Conservation (phyloP, 306 rosid species). For the Inga leiocalycina region DNA sequence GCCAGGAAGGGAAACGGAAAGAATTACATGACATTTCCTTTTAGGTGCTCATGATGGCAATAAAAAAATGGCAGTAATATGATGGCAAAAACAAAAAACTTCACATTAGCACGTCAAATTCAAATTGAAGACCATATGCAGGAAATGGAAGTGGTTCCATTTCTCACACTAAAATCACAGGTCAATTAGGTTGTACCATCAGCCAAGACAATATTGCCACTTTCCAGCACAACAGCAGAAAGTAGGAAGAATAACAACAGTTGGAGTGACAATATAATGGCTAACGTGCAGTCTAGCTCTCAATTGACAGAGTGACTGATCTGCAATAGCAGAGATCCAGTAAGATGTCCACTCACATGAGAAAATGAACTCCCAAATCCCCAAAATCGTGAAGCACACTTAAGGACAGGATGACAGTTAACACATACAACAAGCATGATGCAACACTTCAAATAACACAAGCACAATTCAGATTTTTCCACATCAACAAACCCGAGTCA, state of each 20-base stretch:
- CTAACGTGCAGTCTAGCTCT: no score
- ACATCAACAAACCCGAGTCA: background rate
- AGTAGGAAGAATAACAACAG: background rate
- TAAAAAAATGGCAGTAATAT: background rate
- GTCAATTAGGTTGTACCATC: background rate
- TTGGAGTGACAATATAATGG: background rate
- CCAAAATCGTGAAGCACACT: background rate
- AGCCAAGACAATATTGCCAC: background rate
- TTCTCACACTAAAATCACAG: background rate
- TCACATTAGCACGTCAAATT: background rate
- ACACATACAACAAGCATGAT: background rate
- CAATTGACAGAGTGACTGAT: background rate
- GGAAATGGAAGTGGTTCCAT: conserved; percentile 12
- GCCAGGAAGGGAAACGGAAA: background rate
- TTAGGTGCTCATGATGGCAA: background rate
- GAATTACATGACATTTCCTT: background rate
- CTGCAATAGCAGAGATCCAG: background rate
- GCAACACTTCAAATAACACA: background rate
- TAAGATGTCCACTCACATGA: conserved; percentile 10
- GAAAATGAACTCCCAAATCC: conserved; percentile 14
- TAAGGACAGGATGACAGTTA: background rate
- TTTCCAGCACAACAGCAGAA: conserved; percentile 1
- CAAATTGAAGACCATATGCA: background rate
- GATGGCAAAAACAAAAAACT: background rate
- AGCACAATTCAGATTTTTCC: background rate